These are phyloP conservation scores for Neonectria ditissima DNA, from an alignment of 2,329 filamentous ascomycete species.

Conservation along the genomic window DNA sequence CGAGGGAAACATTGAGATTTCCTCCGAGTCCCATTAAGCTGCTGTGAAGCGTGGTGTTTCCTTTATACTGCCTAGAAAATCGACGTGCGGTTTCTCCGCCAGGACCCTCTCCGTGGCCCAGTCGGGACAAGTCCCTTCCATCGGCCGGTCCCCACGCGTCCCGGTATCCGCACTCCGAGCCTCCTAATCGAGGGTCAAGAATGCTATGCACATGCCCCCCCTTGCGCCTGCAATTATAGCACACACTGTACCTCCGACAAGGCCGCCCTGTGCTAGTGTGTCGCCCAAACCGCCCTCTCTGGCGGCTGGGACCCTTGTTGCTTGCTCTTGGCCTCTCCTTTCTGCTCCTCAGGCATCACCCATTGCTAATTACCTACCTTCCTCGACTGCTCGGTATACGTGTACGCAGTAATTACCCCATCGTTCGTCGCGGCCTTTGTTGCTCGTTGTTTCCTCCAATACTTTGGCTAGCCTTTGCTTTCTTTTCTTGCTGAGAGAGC, in stretches of 20 bases:
- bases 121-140: not conserved
- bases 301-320: not conserved
- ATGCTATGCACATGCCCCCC: not conserved
- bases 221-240: not conserved
- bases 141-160: not conserved
- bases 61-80: not conserved
- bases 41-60: not conserved
- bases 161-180: not conserved
- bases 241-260: not conserved
- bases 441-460: not conserved
- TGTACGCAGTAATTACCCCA: not conserved
- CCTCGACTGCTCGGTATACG: not conserved
- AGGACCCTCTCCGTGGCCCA: not conserved
- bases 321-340: conserved; percentile 1
- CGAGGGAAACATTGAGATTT: not conserved
- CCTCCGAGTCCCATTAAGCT: not conserved
- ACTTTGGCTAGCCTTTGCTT: not conserved
- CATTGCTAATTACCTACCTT: not conserved
- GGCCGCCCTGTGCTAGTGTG: not conserved
- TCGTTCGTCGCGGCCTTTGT: not conserved
- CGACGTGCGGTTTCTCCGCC: not conserved
- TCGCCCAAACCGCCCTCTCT: not conserved
- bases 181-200: not conserved
- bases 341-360: not conserved
- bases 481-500: not conserved